phyloP scores from a whole-genome alignment of 169 alveolate species.

The Perkinsus olseni region DNA sequence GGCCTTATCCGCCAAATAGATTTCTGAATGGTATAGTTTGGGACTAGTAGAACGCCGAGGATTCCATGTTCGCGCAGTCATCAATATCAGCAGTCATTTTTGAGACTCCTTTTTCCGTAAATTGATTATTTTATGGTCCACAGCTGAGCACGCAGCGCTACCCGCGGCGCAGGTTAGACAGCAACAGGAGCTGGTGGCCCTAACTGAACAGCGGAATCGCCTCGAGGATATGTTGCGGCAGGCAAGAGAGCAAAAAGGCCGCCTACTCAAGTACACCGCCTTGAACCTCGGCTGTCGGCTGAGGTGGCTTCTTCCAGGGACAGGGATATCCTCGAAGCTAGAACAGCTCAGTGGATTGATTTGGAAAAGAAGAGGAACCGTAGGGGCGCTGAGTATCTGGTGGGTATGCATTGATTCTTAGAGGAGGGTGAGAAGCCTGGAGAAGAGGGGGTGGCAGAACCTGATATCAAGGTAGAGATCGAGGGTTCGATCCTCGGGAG shows the following conservation, averaged over 20 bases:
- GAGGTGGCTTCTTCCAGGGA: not conserved
- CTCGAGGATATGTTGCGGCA: not conserved
- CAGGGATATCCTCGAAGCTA: not conserved
- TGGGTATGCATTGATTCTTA: not conserved
- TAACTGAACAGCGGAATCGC: not conserved
- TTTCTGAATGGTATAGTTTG: no score
- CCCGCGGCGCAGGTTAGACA: not conserved
- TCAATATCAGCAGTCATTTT: no score
- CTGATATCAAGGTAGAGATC: not conserved
- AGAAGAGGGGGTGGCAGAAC: not conserved
- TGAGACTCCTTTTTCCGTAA: no score
- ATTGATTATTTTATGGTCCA: no score
- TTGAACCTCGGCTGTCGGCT: not conserved
- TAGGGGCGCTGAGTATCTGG: not conserved
- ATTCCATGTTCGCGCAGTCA: no score
- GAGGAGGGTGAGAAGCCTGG: not conserved
- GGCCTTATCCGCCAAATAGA: no score
- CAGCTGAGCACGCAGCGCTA: no score
- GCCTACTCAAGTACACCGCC: not conserved
- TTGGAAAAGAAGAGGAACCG: not conserved
- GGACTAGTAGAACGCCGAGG: no score
- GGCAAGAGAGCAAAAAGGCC: not conserved
- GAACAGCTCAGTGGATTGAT: not conserved
- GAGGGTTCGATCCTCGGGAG: not conserved
- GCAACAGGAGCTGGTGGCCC: not conserved